Base-by-base conservation (phyloP, 768 basidiomycete genomes). In the Leccinum barrowsii region DNA sequence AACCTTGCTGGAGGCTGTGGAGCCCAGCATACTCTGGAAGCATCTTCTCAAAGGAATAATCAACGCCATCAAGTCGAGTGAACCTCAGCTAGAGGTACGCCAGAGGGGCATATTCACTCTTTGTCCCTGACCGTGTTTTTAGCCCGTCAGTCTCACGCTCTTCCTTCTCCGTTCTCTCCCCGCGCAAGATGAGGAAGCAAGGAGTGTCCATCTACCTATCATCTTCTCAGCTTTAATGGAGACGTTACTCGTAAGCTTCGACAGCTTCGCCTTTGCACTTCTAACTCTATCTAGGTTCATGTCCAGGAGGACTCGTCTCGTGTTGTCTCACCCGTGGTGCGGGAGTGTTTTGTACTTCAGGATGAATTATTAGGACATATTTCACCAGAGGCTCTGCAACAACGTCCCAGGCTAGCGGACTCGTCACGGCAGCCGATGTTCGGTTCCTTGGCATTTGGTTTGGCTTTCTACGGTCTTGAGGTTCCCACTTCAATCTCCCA, bases 1-100 rank as follows among this genome's bases (percentile, higher is more conserved):
- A 60, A 90, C 92, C 2, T 76, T 99, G 0, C 93, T 95, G 63
- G 95, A 98, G 71, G 88, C 91, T n/a, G 82, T 90, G 15, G 97
- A 99, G 59, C 97, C 94, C 3, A 83, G 84, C 55, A 77, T 93
- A 46, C 77, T 94, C 4, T 99, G 96, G 96, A 88, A 85, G 63
- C 82, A 86, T 49, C 66, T 99, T 0, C 78, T 92, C 54, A 66
- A 72, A 42, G 72, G 79, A 7, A 74, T 88, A n/a, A 76, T 88
- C 59, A 62, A 75, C 2, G 85, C 88, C 57, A 73, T 92, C 15
- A 69, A 68, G 2, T 78, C 78, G 4, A 74, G 78, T 57, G 77
- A 73, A 28, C 67, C 63, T 2, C 63, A 70, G 7, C 67, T 74
- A 30, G 85, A 89, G 78, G 89, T 86, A 63, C 30, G 72, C 57